phyloP scores from a whole-genome alignment of 192 early-diverging fungal genomes.

The Spizellomyces punctatus region DNA sequence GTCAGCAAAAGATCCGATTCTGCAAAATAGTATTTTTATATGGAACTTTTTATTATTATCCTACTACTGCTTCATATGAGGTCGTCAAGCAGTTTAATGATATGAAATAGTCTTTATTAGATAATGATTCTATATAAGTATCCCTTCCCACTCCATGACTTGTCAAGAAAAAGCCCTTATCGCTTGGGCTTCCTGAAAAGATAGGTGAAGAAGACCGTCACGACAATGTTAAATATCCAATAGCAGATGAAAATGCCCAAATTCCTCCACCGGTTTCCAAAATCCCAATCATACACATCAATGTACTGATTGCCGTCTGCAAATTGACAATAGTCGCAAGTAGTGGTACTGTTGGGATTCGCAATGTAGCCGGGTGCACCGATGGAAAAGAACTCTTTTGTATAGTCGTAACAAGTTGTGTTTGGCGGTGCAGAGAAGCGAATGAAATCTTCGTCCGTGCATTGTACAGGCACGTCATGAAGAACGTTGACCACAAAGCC shows the following conservation, averaged over 20 bases:
- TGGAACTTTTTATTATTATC: too few species aligned
- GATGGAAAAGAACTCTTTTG: conserved; percentile 16
- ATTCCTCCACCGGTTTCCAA: conserved; percentile 62
- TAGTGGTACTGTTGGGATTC: conserved; percentile 38
- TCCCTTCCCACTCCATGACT: too few species aligned
- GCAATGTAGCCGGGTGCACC: conserved; percentile 46
- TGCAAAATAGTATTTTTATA: too few species aligned
- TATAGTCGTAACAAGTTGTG: conserved; percentile 20
- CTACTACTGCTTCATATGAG: too few species aligned
- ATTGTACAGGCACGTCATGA: conserved; percentile 48
- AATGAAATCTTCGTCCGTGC: conserved; percentile 46
- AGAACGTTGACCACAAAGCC: conserved; percentile 63
- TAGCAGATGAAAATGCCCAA: conserved; percentile 64
- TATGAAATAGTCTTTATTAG: too few species aligned
- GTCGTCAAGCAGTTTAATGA: too few species aligned
- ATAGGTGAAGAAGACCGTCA: conserved; percentile 45
- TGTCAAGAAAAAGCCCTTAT: conserved; percentile 13
- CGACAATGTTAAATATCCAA: conserved; percentile 53
- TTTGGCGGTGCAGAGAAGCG: conserved; percentile 46
- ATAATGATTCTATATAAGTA: too few species aligned
- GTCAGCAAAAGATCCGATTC: too few species aligned
- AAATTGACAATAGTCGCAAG: conserved; percentile 17
- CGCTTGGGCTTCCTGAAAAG: conserved; percentile 48
- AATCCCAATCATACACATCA: conserved; percentile 50
- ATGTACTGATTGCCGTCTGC: conserved; percentile 26